Percentiles rank a stretch among this genome's conserved stretches.
Evolutionary conservation across 305 asterid species (phyloP).

Genomic region (Fraxinus ornus): DNA sequence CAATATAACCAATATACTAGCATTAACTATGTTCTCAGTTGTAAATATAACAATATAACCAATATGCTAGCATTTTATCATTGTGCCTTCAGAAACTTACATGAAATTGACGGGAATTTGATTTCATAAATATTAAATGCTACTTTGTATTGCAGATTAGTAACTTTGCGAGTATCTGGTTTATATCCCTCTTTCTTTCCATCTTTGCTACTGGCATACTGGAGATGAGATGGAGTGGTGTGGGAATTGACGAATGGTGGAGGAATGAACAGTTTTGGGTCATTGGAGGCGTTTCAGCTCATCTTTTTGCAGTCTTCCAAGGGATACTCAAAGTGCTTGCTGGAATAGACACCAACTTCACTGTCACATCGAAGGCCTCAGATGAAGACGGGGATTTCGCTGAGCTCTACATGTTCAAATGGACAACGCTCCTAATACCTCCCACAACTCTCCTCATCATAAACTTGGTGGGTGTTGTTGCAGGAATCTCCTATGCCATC

Average conservation of each 20-base stretch:
- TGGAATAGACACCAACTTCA: slow-evolving; percentile 92
- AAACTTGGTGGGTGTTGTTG: slow-evolving; percentile 87
- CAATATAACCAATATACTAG: no score
- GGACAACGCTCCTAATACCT: slow-evolving; percentile 91
- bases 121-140: neutral
- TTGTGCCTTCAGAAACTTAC: neutral
- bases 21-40: no score
- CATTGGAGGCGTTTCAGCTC: slow-evolving; percentile 92
- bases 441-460: slow-evolving; percentile 86
- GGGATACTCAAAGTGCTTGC: slow-evolving; percentile 94
- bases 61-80: neutral
- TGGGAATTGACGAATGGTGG: slow-evolving; percentile 98
- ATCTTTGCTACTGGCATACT: slow-evolving; percentile 94
- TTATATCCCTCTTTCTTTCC: slow-evolving; percentile 89
- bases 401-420: slow-evolving; percentile 89
- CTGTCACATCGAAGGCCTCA: slow-evolving; percentile 90
- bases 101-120: neutral
- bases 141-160: slow-evolving; percentile 60
- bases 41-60: no score
- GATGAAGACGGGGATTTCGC: slow-evolving; percentile 91
- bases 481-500: slow-evolving; percentile 81
- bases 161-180: slow-evolving; percentile 91
- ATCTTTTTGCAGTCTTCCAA: slow-evolving; percentile 86
- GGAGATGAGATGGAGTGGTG: slow-evolving; percentile 99
- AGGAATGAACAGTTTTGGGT: slow-evolving; percentile 99